Base-by-base conservation (phyloP, 768 basidiomycete genomes). In the Termitomyces eurrhizus region DNA sequence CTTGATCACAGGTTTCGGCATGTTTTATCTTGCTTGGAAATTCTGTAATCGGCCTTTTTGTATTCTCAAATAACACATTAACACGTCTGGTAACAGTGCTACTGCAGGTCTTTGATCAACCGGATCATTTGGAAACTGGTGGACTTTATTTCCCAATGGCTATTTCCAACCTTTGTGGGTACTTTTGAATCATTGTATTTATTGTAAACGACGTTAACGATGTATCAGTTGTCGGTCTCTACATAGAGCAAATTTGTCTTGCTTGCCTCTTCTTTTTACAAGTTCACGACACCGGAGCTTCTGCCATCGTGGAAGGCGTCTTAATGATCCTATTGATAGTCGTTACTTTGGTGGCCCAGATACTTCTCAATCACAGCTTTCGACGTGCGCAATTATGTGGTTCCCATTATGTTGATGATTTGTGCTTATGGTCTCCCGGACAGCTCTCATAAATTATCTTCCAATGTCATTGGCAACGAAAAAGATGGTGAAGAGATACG, bases 191-290 rank as follows among this genome's bases (percentile, higher is more conserved):
- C 12, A 1, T 13, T 29, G 18, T n/a, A 3, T 54, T 42, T n/a
- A 3, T 54, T 42, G 18, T 13, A n/a, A 18, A 32, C 18, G 9
- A 72, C 36, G 11, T 35, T 50, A 49, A 57, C 7, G 7, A 52
- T 11, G 4, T 50, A 18, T 66, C 32, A 86, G 74, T 89, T 65
- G 83, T 86, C 33, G 88, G 87, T 0, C 77, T 91, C 50, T 91
- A 91, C 69, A 86, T 90, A 66, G 83, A 87, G 66, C 83, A 89
- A 66, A 72, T 89, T 35, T 86, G 83, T 64, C 73, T 90, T 18
- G 78, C 81, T 7, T 86, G 83, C 18, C 75, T 90, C 11, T 88
- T 90, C 75, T 89, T 91, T 80, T 72, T 91, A 57, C 81, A 80
- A 58, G 70, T 73, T 2, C 66, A 74, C 61, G 63, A 21, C 46